These are phyloP conservation scores for Paracoccidioides lutzii DNA, from an alignment of 2,329 filamentous ascomycete genomes.

Conservation along the genomic window DNA sequence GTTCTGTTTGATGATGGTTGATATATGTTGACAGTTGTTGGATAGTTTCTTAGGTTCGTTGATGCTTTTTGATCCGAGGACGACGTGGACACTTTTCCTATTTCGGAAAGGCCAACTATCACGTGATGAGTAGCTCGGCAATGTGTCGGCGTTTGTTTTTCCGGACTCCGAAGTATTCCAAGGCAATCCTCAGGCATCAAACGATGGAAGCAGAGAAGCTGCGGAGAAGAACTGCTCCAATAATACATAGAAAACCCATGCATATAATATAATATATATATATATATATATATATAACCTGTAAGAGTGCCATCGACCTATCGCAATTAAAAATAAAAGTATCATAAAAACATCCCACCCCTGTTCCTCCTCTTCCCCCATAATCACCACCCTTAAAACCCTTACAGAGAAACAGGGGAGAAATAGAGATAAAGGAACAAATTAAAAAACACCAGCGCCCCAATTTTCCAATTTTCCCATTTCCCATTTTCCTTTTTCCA, in stretches of 20 bases:
- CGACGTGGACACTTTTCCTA: not conserved
- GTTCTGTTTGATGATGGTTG: not conserved
- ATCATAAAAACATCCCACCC: too few species aligned
- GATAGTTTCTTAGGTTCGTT: not conserved
- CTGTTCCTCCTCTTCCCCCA: too few species aligned
- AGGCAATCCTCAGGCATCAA: not conserved
- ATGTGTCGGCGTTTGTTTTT: not conserved
- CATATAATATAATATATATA: too few species aligned
- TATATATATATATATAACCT: too few species aligned
- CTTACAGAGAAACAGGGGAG: too few species aligned
- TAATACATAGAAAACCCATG: too few species aligned
- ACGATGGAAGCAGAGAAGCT: too few species aligned
- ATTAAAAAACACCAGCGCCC: not conserved
- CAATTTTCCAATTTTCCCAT: not conserved
- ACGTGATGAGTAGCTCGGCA: not conserved
- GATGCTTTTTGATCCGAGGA: not conserved
- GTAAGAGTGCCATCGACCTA: too few species aligned
- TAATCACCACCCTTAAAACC: too few species aligned
- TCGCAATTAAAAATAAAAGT: too few species aligned
- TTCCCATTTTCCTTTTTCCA: not conserved
- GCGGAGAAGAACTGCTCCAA: too few species aligned
- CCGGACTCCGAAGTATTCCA: not conserved
- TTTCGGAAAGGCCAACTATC: not conserved
- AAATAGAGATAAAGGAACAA: not conserved
- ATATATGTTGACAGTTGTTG: not conserved